phyloP scores from a whole-genome alignment of 2,329 filamentous ascomycete genomes.

The Paracoccidioides lutzii region DNA sequence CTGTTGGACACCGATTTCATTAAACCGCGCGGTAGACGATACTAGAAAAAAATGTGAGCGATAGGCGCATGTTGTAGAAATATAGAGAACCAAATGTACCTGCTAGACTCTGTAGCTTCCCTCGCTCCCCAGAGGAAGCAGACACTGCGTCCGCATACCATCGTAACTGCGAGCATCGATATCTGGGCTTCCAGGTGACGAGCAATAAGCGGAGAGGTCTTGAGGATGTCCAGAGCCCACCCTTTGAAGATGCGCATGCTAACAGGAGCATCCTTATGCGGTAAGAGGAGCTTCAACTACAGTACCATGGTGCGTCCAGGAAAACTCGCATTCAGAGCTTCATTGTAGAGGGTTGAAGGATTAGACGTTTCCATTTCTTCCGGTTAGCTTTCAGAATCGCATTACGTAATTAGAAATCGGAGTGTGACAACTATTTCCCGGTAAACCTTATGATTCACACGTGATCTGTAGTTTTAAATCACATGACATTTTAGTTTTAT shows the following conservation, averaged over 20 bases:
- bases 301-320: neutral
- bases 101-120: neutral
- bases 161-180: neutral
- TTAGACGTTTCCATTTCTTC: no score
- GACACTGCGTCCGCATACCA: neutral
- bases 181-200: neutral
- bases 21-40: constrained; percentile 54
- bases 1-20: constrained; percentile 90
- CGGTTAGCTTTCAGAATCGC: no score
- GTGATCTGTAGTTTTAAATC: no score
- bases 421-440: no score
- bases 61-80: neutral
- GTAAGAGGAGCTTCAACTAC: neutral
- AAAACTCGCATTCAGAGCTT: neutral
- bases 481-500: no score
- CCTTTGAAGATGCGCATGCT: neutral
- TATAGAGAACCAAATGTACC: neutral
- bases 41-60: constrained; percentile 15
- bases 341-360: neutral
- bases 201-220: neutral
- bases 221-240: neutral
- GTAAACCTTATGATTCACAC: no score
- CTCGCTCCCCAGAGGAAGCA: neutral
- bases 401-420: no score
- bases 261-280: constrained; percentile 2